These are phyloP conservation scores for Phytophthora meadii DNA, from an alignment of 352 stramenopile genomes.

Conservation along the genomic window DNA sequence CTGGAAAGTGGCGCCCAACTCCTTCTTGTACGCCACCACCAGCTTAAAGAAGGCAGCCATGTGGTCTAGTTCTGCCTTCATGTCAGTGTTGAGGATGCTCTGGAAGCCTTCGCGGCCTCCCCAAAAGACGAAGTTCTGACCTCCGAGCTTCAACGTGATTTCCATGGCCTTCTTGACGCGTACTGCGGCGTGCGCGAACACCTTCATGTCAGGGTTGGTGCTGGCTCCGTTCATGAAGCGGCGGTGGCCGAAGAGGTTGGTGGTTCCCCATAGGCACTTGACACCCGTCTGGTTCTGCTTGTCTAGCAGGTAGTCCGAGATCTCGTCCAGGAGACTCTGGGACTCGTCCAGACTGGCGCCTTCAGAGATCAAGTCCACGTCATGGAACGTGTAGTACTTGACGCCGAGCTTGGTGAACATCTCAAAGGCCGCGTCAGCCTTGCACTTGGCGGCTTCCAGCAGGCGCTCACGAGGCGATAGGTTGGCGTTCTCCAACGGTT, in stretches of 20 bases:
- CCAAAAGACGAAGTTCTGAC: background rate
- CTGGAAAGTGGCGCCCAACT: background rate
- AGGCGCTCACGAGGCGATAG: background rate
- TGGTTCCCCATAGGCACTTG: too few species aligned
- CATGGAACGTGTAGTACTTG: background rate
- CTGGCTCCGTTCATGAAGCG: background rate
- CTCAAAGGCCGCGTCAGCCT: background rate
- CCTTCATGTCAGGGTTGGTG: background rate
- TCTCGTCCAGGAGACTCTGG: background rate
- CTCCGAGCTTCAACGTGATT: background rate
- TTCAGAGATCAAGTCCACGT: slow-evolving; percentile 1
- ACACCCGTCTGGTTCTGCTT: background rate
- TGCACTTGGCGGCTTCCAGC: background rate
- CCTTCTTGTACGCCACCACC: background rate
- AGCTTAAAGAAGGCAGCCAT: background rate
- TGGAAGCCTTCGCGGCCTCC: background rate
- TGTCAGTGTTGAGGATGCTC: background rate
- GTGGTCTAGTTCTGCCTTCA: background rate
- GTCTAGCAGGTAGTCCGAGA: background rate
- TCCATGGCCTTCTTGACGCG: background rate
- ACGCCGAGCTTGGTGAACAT: background rate
- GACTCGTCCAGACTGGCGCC: background rate
- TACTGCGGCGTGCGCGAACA: background rate
- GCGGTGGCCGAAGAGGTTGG: background rate
- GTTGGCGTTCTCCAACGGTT: slow-evolving; percentile 21